Base-by-base conservation (phyloP, 805 yeast genomes). In the Metschnikowia rubicola region DNA sequence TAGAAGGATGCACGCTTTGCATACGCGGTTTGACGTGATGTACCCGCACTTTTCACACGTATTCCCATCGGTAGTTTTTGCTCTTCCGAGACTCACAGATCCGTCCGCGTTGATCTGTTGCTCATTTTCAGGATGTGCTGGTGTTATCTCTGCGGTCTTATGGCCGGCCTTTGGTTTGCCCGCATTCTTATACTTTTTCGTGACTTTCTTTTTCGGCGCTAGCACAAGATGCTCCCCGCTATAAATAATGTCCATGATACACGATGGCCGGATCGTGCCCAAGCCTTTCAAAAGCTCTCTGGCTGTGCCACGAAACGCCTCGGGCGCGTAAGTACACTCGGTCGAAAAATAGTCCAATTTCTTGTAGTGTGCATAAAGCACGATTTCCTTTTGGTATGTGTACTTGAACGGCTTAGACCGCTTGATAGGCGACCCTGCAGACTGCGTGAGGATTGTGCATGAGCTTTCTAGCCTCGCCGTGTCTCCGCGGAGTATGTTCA, bases 321-420 rank as follows among this genome's bases (percentile, higher is more conserved):
- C 99, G 2, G 99, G 98, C 0, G 99, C 96, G 69, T 94, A 94
- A 0, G 97, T 85, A 64, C 99, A 94, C 61, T 94, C 99, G 0
- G 99, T 94, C 9, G 96, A 87, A 64, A 94, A 94, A 63, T 94
- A 94, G 67, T 94, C 99, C 43, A 94, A 73, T 60, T 90, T 87
- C 66, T 88, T 91, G 70, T 90, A 94, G 62, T 94, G 99, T 1
- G 99, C 99, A 67, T 94, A 94, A 13, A 94, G 74, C 19, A 94
- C 99, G 56, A 94, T 94, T 62, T 94, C 99, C 75, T 94, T 94
- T 63, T 94, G 97, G 65, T 94, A 94, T 9, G 96, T 80, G 65
- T 90, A 94, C 67, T 94, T 94, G 71, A 94, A 86, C 6, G 99
- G 99, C 67, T 94, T 94, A 12, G 96, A 86, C 61, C 99, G 78